Conservation (phyloP, 2,329 filamentous ascomycete genomes). For the Fonsecaea nubica region DNA sequence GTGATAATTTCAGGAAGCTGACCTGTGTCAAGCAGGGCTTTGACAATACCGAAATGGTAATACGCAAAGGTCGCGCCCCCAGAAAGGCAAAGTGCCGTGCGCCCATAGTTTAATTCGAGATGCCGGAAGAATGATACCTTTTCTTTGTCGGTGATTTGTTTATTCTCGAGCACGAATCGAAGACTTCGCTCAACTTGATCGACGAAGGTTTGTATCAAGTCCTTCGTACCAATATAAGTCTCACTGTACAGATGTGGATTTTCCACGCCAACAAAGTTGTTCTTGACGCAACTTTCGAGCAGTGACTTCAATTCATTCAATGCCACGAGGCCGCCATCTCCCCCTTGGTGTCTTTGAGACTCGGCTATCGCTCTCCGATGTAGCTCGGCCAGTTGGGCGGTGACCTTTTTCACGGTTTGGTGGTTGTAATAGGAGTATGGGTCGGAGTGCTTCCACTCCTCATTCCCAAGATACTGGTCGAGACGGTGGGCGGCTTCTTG, state of each 20-base stretch:
- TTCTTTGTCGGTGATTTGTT: slow-evolving; percentile 71
- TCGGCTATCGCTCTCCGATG: slow-evolving; percentile 52
- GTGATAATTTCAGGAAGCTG: slow-evolving; percentile 93
- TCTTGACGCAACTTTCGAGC: slow-evolving; percentile 91
- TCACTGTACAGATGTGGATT: slow-evolving; percentile 95
- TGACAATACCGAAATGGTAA: slow-evolving; percentile 93
- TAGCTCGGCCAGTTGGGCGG: slow-evolving; percentile 69
- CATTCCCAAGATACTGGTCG: slow-evolving; percentile 79
- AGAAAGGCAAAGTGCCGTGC: slow-evolving; percentile 89
- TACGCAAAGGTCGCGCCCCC: slow-evolving; percentile 95
- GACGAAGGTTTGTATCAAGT: slow-evolving; percentile 85
- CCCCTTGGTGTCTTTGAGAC: slow-evolving; percentile 40
- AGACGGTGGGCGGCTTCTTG: slow-evolving; percentile 77
- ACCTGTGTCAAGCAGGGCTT: slow-evolving; percentile 83
- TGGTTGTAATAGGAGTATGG: slow-evolving; percentile 83
- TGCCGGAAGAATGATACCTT: slow-evolving; percentile 87
- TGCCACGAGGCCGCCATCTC: slow-evolving; percentile 46
- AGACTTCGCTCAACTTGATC: slow-evolving; percentile 71
- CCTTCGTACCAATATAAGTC: slow-evolving; percentile 97
- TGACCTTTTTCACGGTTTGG: slow-evolving; percentile 78
- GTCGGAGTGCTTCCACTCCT: slow-evolving; percentile 56
- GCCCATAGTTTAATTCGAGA: slow-evolving; percentile 86
- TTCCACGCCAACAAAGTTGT: slow-evolving; percentile 95
- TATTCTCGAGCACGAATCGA: slow-evolving; percentile 70
- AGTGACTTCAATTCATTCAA: slow-evolving; percentile 78